Evolutionary conservation across 805 yeast genomes (phyloP).

Genomic region (Candida loeiensis): DNA sequence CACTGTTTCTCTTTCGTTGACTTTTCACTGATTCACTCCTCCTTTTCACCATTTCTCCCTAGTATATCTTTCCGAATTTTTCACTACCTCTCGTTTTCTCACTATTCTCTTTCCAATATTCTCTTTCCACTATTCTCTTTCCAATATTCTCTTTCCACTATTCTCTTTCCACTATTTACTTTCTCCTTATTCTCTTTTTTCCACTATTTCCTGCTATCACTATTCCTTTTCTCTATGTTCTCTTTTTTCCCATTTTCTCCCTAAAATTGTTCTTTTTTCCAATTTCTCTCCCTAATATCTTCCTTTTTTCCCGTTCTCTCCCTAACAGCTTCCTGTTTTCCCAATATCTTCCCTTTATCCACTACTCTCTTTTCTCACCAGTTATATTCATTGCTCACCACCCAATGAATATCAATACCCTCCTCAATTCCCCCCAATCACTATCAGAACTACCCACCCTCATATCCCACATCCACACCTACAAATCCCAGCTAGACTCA

Average conservation of each 20-base stretch:
- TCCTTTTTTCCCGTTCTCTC: neutral
- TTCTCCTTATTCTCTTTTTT: neutral
- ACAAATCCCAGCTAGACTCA: slow-evolving; percentile 47
- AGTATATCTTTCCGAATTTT: no score
- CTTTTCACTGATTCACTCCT: no score
- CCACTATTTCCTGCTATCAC: neutral
- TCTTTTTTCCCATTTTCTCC: neutral
- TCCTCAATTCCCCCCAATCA: slow-evolving; percentile 40
- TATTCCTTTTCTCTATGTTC: neutral
- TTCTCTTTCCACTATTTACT: neutral
- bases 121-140: neutral
- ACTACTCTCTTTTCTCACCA: neutral
- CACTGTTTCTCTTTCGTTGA: no score
- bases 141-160: neutral
- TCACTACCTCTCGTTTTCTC: neutral
- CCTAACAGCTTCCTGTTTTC: neutral
- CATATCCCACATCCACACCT: slow-evolving; percentile 45
- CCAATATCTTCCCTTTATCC: neutral
- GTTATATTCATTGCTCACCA: neutral
- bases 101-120: neutral
- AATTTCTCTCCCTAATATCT: neutral
- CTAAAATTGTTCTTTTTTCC: neutral
- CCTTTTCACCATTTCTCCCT: no score
- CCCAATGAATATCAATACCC: slow-evolving; percentile 3
- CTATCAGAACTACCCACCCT: slow-evolving; percentile 50